Evolutionary conservation across 1,284 basidiomycete genomes (phyloP).

Genomic region (Lentinula novae-zelandiae): DNA sequence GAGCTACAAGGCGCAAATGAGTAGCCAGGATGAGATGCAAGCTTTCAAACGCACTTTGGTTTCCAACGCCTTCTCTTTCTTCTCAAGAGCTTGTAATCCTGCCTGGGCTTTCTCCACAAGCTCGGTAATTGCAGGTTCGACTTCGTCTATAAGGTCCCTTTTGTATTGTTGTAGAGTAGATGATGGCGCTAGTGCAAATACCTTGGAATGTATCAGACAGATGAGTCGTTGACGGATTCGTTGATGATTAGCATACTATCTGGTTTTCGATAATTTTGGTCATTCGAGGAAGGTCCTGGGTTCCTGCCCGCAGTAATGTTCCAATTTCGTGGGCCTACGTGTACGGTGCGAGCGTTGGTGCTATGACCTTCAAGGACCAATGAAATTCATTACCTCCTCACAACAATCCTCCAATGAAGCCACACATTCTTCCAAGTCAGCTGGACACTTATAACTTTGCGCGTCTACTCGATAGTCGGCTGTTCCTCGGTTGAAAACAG

Average conservation of each 20-base stretch:
- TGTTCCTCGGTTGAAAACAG: slow-evolving; percentile 59
- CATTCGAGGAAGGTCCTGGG: slow-evolving; percentile 66
- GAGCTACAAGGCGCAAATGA: slow-evolving; percentile 32
- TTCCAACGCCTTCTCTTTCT: slow-evolving; percentile 54
- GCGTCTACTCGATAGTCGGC: slow-evolving; percentile 55
- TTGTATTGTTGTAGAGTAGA: slow-evolving; percentile 66
- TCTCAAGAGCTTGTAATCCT: slow-evolving; percentile 54
- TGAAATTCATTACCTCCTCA: slow-evolving; percentile 50
- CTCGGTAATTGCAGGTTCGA: slow-evolving; percentile 74
- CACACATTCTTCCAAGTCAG: slow-evolving; percentile 68
- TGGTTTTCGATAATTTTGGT: slow-evolving; percentile 60
- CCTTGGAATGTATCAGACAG: slow-evolving; percentile 32
- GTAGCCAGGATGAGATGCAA: neutral
- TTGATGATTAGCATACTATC: slow-evolving; percentile 37
- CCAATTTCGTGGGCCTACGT: slow-evolving; percentile 62
- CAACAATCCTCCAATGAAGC: slow-evolving; percentile 72
- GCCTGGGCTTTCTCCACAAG: slow-evolving; percentile 68
- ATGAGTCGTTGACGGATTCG: neutral
- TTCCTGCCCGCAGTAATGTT: slow-evolving; percentile 63
- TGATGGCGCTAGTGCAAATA: slow-evolving; percentile 69
- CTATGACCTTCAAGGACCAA: neutral
- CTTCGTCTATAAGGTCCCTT: slow-evolving; percentile 66
- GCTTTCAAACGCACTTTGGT: slow-evolving; percentile 43
- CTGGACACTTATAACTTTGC: slow-evolving; percentile 56
- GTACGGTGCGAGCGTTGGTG: neutral